Percentiles rank a stretch among this genome's conserved stretches.
These are phyloP conservation scores for Tetraselmis chui DNA, from an alignment of 139 green algal genomes.

Conservation along the genomic window DNA sequence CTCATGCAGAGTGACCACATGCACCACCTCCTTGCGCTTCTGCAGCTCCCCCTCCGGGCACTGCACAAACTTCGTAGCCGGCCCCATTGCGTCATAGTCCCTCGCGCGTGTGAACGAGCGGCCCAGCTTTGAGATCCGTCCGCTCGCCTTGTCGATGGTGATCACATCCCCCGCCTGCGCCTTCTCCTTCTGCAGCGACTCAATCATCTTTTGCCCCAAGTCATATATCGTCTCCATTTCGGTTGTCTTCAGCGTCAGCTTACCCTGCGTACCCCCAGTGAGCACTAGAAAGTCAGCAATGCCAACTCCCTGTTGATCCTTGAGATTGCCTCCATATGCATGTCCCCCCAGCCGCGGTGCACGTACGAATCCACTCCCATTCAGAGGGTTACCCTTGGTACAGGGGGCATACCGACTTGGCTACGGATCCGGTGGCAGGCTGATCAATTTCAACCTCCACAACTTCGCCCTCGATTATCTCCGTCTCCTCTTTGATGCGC, in stretches of 20 bases:
- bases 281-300: no score
- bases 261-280: no score
- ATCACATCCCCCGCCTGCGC: slow-evolving; percentile 91
- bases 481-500: slow-evolving; percentile 95
- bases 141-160: slow-evolving; percentile 91
- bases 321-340: no score
- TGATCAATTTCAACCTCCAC: slow-evolving; percentile 97
- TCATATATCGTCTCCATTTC: slow-evolving; percentile 99
- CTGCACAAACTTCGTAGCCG: slow-evolving; percentile 93
- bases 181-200: slow-evolving; percentile 85
- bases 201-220: slow-evolving; percentile 90
- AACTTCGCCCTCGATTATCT: slow-evolving; percentile 98
- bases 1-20: slow-evolving; percentile 94
- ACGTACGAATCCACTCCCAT: no score
- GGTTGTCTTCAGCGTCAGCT: slow-evolving; percentile 97
- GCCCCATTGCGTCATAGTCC: slow-evolving; percentile 96
- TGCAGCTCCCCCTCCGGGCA: slow-evolving; percentile 97
- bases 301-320: no score
- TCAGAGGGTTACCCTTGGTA: no score
- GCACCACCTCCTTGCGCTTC: slow-evolving; percentile 94
- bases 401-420: slow-evolving; percentile 62
- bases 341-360: no score
- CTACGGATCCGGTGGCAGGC: slow-evolving; percentile 52
- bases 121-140: slow-evolving; percentile 78
- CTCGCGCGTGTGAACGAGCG: slow-evolving; percentile 86